Evolutionary conservation across 192 early-diverging fungal species (phyloP), one percentile per base, ranked within the genome.

Genomic region (Podila minutissima): DNA sequence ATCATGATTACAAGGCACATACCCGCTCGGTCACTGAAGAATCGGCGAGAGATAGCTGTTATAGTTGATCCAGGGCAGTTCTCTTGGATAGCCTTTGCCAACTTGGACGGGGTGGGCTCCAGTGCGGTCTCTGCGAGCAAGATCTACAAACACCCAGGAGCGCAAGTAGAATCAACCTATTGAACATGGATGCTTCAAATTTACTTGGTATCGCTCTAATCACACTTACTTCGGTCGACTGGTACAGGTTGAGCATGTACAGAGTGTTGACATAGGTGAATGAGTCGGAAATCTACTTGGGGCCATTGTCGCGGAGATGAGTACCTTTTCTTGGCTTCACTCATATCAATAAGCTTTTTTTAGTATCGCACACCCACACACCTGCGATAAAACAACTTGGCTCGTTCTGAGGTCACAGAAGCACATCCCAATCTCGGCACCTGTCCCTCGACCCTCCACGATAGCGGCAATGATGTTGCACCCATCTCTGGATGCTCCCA

Each of bases 361-460:
- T 13, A 17, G 8, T 12, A 46, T 46, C 41, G 24, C 33, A 46
- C 15, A 24, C 11, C 19, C 2, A 49, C 58, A 22, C 74, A 93
- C 92, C 84, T 94, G 92, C 20, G 76, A 89, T 32, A 94, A 53
- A 33, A 75, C 82, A 62, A 87, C 87, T 71, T 91, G 88, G 67
- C 89, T 88, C 4, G 85, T 86, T 12, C 73, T 69, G 55, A 91
- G 72, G 71, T 91, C 82, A 48, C 93, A 86, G 58, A 91, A 86
- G 26, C 88, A 90, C 65, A 91, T 74, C 20, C 89, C 90, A 68
- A 92, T 78, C 69, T 94, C 93, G 19, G 67, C 62, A 20, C 69
- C 62, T 29, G 59, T 61, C 24, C 83, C 89, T 60, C 89, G 74
- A 5, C 89, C 86, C 67, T 90, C 89, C 22, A 77, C 81, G 7